Evolutionary conservation across 331 rosid species (phyloP).

Genomic region (Malus hybrid): DNA sequence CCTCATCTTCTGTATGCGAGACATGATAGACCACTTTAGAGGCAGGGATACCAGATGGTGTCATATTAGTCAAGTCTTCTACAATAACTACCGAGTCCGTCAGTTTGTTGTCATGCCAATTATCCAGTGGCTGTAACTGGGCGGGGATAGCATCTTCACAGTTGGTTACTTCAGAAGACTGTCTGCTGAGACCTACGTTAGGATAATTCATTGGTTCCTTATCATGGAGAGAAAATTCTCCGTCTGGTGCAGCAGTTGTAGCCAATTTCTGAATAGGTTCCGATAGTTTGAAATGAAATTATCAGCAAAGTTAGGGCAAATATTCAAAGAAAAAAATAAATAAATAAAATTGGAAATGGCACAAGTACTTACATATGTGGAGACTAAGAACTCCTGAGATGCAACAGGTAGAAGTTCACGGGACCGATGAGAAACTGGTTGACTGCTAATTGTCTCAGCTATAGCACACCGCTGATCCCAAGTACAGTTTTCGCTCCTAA

Average conservation of each 20-base stretch:
- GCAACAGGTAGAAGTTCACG: background rate
- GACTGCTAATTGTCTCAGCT: conserved; percentile 20
- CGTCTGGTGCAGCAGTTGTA: conserved; percentile 26
- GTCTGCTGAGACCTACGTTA: conserved; percentile 16
- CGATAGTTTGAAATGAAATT: conserved; percentile 7
- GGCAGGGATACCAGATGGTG: conserved; percentile 28
- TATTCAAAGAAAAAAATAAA: background rate
- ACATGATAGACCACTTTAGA: conserved; percentile 34
- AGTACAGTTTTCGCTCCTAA: conserved; percentile 36
- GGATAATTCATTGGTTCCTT: conserved; percentile 22
- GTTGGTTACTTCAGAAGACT: conserved; percentile 9
- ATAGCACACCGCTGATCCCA: conserved; percentile 18
- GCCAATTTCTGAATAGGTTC: conserved; percentile 39
- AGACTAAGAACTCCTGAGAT: conserved; percentile 16
- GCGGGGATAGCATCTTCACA: conserved; percentile 16
- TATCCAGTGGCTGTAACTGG: conserved; percentile 20
- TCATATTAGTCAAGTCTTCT: conserved; percentile 28
- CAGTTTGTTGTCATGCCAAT: conserved; percentile 14
- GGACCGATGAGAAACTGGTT: background rate
- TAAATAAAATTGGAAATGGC: background rate
- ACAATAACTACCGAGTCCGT: conserved; percentile 21
- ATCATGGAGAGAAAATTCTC: conserved; percentile 25
- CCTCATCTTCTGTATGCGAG: conserved; percentile 40
- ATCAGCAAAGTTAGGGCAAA: conserved; percentile 4
- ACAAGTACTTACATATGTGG: conserved; percentile 48